Evolutionary conservation across 768 basidiomycete genomes (phyloP).

Genomic region (Arthromyces matolae): DNA sequence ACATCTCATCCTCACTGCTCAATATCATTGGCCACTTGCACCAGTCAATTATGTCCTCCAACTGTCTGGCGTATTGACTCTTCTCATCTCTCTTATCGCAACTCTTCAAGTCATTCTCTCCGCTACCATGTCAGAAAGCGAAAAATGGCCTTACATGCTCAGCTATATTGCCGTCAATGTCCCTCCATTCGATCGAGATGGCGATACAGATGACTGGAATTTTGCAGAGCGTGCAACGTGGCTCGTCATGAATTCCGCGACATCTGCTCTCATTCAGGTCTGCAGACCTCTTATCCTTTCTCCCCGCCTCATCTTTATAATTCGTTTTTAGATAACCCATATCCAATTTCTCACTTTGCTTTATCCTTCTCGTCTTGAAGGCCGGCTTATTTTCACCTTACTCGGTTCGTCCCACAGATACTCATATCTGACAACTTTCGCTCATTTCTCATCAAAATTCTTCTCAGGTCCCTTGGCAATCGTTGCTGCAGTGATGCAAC

Average conservation of each 20-base stretch:
- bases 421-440: not conserved
- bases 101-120: conserved; percentile 74
- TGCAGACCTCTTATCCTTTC: conserved; percentile 21
- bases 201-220: conserved; percentile 49
- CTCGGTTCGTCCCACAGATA: conserved; percentile 51
- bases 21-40: conserved; percentile 94
- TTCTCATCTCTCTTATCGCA: conserved; percentile 74
- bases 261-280: conserved; percentile 83
- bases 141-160: conserved; percentile 93
- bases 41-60: conserved; percentile 91
- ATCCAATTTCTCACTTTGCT: conserved; percentile 96
- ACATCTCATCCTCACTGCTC: conserved; percentile 91
- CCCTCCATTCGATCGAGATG: conserved; percentile 45
- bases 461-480: conserved; percentile 75
- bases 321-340: conserved; percentile 74
- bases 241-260: conserved; percentile 85
- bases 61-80: conserved; percentile 74
- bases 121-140: conserved; percentile 55
- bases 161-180: conserved; percentile 84
- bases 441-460: not conserved
- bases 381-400: conserved; percentile 76
- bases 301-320: not conserved
- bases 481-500: conserved; percentile 78
- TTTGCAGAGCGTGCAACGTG: conserved; percentile 66
- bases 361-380: conserved; percentile 89